These are phyloP conservation scores for Talaromyces marneffei DNA, from an alignment of 2,329 filamentous ascomycete species.

Conservation along the genomic window DNA sequence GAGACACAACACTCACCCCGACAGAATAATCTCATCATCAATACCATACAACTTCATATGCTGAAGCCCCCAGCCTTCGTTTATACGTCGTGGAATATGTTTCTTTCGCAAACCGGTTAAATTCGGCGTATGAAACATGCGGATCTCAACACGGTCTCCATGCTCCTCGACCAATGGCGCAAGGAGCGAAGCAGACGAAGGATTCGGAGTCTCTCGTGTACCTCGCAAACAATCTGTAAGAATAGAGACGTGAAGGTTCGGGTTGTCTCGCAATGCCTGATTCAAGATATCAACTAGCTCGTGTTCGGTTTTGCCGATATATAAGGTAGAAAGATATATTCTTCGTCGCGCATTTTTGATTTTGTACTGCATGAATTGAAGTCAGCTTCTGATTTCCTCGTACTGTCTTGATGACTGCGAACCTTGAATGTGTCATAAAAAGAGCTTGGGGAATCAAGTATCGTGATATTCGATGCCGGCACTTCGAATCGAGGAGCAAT, in stretches of 20 bases:
- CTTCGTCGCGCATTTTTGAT: conserved; percentile 71
- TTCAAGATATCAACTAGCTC: conserved; percentile 78
- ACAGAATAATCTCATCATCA: conserved; percentile 92
- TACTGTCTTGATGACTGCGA: neutral
- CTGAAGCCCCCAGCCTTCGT: conserved; percentile 96
- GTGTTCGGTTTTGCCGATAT: conserved; percentile 88
- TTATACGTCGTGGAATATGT: conserved; percentile 79
- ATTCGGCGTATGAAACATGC: conserved; percentile 98
- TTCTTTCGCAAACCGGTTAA: conserved; percentile 80
- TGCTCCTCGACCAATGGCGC: conserved; percentile 79
- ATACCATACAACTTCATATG: conserved; percentile 99
- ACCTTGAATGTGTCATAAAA: conserved; percentile 93
- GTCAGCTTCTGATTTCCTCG: neutral
- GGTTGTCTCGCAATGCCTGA: conserved; percentile 67
- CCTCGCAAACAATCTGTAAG: conserved; percentile 87
- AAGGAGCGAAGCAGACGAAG: conserved; percentile 83
- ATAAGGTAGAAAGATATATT: conserved; percentile 92
- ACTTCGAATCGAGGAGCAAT: conserved; percentile 89
- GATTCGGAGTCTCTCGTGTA: conserved; percentile 78
- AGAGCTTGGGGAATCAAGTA: conserved; percentile 73
- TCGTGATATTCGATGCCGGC: conserved; percentile 68
- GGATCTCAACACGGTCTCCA: conserved; percentile 81
- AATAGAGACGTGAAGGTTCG: conserved; percentile 74
- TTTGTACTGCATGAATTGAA: conserved; percentile 53
- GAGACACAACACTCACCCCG: conserved; percentile 53